Conservation (phyloP, 139 green algal species). For the Chlamydomonas schloesseri region DNA sequence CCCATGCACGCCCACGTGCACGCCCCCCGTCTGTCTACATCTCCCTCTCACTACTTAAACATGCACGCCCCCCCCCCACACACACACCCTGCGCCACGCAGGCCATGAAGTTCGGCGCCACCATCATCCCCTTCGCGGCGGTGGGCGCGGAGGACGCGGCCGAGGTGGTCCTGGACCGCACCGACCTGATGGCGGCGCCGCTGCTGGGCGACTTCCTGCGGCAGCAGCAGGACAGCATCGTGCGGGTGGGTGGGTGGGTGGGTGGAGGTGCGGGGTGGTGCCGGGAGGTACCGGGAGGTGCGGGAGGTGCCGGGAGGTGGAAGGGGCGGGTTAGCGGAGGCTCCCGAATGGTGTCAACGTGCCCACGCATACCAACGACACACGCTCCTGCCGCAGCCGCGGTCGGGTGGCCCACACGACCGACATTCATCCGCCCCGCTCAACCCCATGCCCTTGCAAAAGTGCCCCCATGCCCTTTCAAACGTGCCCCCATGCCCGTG, state of each 20-base stretch:
- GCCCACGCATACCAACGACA: no score
- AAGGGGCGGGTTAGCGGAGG: no score
- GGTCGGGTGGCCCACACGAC: no score
- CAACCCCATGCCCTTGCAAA: no score
- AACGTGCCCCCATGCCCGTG: no score
- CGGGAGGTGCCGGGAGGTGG: not conserved
- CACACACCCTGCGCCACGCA: conserved; percentile 52
- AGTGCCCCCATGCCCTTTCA: no score
- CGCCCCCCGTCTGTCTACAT: not conserved
- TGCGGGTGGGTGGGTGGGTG: not conserved
- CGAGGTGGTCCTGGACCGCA: conserved; percentile 41
- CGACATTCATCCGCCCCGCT: no score
- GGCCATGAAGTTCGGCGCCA: conserved; percentile 87
- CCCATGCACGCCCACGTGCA: no score
- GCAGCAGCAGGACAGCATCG: not conserved
- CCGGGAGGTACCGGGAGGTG: not conserved
- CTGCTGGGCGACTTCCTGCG: conserved; percentile 71
- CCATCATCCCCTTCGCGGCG: conserved; percentile 94
- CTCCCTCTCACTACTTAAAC: not conserved
- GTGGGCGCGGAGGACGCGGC: conserved; percentile 71
- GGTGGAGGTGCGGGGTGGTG: not conserved
- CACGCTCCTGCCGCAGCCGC: no score
- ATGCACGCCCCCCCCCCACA: not conserved
- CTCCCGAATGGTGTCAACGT: no score
- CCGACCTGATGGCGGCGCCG: conserved; percentile 72